Base-by-base conservation (phyloP, 2,329 filamentous ascomycete genomes). In the Alternaria atra region DNA sequence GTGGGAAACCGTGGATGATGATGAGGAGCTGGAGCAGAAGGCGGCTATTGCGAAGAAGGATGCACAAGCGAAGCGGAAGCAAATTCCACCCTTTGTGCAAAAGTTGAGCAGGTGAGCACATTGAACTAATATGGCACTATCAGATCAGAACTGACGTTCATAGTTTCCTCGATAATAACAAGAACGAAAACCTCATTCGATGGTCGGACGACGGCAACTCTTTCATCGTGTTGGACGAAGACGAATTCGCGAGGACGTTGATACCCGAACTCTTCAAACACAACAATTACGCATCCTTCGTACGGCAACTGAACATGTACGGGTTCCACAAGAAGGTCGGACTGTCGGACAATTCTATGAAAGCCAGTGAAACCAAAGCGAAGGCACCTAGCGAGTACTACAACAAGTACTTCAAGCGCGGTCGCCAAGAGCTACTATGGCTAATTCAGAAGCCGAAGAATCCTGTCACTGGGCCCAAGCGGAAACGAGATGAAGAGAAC, bases 311-410 rank as follows among this genome's bases (percentile, higher is more conserved):
- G 55, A 84, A 84, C 62, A 84, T 85, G 82, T 86, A 86, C 66
- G 83, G 83, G 40, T 85, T 86, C 60, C 84, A 85, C 75, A 85
- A 85, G 66, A 83, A 83, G 37, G 81, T 85, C 20, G 84, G 84
- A n/a, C 85, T 99, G 17, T 97, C 94, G 4, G 95, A 99, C 79
- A 97, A 97, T 76, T 97, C 94, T 0, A 96, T 99, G 91, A 91
- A 95, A 68, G 94, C 96, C 6, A 97, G 94, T 76, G 95, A 98
- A 81, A 90, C 94, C 63, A 97, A 97, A 78, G 94, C 94, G 77
- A 99, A 99, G 82, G 97, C 93, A 60, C 95, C 95, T 0, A 98
- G 94, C 85, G 95, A 98, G 84, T 99, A 99, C 78, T 94, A 92
- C 69, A 97, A 99, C 77, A 93, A 93, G 9, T 99, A 94, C 81